Conservation (phyloP, 768 basidiomycete genomes). For the Exsudoporus frostii region DNA sequence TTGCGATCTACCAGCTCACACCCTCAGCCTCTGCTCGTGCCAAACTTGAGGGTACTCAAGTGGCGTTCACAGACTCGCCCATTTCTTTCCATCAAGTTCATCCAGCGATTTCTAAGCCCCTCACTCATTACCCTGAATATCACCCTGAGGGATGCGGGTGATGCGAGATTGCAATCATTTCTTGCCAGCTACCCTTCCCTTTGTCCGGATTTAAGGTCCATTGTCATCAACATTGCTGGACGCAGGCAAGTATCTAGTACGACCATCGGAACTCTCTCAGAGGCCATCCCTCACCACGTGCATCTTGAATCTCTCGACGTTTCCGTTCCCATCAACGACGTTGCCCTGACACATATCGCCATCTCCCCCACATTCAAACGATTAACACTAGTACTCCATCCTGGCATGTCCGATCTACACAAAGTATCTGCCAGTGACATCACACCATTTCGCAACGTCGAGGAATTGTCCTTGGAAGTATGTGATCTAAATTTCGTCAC, state of each 20-base stretch:
- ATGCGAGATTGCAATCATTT: not conserved
- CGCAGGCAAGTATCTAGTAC: not conserved
- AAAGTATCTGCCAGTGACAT: not conserved
- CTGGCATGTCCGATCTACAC: not conserved
- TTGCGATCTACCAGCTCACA: not conserved
- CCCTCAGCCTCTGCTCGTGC: not conserved
- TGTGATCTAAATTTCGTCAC: not conserved
- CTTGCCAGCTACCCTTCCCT: not conserved
- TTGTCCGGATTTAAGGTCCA: not conserved
- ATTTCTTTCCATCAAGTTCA: not conserved
- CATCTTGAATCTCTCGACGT: not conserved
- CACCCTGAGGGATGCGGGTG: not conserved
- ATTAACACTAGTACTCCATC: not conserved
- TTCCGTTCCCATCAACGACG: not conserved
- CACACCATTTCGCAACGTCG: not conserved
- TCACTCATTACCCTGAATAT: not conserved
- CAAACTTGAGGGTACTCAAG: slow-evolving; percentile 1
- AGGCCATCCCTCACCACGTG: not conserved
- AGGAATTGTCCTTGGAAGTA: not conserved
- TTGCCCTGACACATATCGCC: not conserved
- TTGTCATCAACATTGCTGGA: not conserved
- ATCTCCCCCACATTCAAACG: not conserved
- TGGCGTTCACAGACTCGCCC: not conserved
- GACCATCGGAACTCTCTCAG: not conserved
- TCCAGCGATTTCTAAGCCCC: not conserved